Percentiles rank a stretch among this genome's conserved stretches.
Evolutionary conservation across 106 monocot genomes (phyloP).

Genomic region (Allium cepa): DNA sequence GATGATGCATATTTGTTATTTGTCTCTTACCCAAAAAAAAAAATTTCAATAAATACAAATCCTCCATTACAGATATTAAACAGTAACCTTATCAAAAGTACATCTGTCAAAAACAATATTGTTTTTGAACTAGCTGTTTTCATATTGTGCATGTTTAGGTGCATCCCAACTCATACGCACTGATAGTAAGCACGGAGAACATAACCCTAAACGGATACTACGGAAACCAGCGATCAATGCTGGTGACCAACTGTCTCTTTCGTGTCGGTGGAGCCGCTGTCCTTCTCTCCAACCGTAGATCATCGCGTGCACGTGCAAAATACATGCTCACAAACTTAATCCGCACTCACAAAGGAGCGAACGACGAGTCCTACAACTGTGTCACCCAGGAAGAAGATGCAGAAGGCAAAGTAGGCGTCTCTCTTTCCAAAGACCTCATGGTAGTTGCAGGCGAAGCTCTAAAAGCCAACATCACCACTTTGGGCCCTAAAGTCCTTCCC

Average conservation of each 20-base stretch:
- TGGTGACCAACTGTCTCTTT: conserved; percentile 21
- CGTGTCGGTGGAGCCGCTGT: conserved; percentile 17
- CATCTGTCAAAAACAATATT: background rate
- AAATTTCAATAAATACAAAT: no score
- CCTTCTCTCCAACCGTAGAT: conserved; percentile 16
- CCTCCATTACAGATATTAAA: no score
- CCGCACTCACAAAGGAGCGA: conserved; percentile 13
- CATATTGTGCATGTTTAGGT: conserved; percentile 2
- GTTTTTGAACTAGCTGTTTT: no score
- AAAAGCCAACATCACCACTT: conserved; percentile 10
- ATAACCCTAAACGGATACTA: conserved; percentile 20
- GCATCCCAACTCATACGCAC: conserved; percentile 11
- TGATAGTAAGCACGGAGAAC: conserved; percentile 22
- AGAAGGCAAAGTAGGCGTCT: conserved; percentile 10
- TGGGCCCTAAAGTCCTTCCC: conserved; percentile 15
- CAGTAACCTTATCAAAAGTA: background rate
- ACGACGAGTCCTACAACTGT: conserved; percentile 12
- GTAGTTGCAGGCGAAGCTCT: conserved; percentile 13
- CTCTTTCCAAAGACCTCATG: conserved; percentile 18
- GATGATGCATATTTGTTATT: no score
- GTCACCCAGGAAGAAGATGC: conserved; percentile 16
- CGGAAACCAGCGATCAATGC: conserved; percentile 19
- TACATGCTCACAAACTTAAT: conserved; percentile 11
- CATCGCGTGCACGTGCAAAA: conserved; percentile 6
- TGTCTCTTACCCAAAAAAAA: no score